phyloP scores from a whole-genome alignment of 2,329 filamentous ascomycete species.

The Aspergillus unguis region DNA sequence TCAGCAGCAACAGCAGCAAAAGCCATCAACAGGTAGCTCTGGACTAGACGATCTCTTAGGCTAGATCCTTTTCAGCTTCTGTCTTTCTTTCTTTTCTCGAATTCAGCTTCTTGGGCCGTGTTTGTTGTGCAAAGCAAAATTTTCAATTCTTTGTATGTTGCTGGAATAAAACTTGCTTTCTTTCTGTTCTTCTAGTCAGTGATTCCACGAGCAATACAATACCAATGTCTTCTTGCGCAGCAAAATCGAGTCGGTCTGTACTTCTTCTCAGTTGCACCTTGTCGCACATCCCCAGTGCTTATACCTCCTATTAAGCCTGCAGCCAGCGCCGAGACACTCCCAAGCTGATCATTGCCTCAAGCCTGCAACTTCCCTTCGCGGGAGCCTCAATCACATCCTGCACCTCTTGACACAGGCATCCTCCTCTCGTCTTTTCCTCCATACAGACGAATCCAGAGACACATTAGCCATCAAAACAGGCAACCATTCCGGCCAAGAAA shows the following conservation, averaged over 20 bases:
- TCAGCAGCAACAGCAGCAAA: constrained; percentile 24
- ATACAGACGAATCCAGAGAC: too few species aligned
- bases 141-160: constrained; percentile 3
- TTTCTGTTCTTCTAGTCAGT: background rate
- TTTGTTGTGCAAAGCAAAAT: constrained; percentile 4
- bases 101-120: constrained; percentile 6
- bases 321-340: background rate
- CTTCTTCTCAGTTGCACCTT: background rate
- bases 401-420: background rate
- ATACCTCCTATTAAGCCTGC: background rate
- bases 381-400: background rate
- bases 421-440: background rate
- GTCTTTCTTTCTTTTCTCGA: constrained; percentile 6
- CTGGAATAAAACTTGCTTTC: constrained; percentile 8
- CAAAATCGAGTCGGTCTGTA: background rate
- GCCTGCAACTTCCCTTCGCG: too few species aligned
- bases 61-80: constrained; percentile 18
- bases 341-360: background rate
- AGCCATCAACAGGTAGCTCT: constrained; percentile 34
- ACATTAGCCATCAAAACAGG: background rate
- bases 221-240: constrained; percentile 1
- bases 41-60: constrained; percentile 42
- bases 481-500: background rate
- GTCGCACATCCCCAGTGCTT: background rate
- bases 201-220: background rate